Conservation (phyloP, 2,329 filamentous ascomycete species). For the Xenosphaeropsis pyriputrescens region DNA sequence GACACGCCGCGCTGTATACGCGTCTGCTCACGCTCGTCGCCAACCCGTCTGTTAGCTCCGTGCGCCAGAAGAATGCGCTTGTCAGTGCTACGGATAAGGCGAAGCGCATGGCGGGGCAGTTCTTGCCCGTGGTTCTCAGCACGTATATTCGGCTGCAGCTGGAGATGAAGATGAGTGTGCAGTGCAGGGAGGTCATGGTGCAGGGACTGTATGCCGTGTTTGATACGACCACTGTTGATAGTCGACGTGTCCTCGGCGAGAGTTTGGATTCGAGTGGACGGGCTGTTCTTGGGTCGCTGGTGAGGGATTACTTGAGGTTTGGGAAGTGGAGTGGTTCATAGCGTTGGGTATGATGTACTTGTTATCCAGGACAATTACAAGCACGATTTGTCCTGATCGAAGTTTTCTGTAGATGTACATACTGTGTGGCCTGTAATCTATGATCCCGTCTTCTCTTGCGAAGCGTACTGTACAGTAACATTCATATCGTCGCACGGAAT, state of each 20-base stretch:
- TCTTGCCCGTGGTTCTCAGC: constrained; percentile 46
- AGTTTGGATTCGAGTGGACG: constrained; percentile 42
- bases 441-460: background rate
- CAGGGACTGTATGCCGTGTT: constrained; percentile 43
- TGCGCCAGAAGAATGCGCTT: constrained; percentile 28
- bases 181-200: constrained; percentile 38
- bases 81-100: constrained; percentile 46
- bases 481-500: too few species aligned
- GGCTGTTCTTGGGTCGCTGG: constrained; percentile 42
- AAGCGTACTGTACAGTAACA: too few species aligned
- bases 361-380: too few species aligned
- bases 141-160: constrained; percentile 47
- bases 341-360: background rate
- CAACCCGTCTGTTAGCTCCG: constrained; percentile 40
- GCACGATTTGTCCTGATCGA: too few species aligned
- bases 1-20: constrained; percentile 34
- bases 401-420: too few species aligned
- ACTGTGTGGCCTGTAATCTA: too few species aligned
- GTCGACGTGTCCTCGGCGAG: constrained; percentile 41
- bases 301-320: constrained; percentile 43
- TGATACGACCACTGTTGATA: constrained; percentile 38
- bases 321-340: constrained; percentile 38
- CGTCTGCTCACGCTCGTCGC: constrained; percentile 43
- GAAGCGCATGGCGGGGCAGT: constrained; percentile 42
- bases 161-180: constrained; percentile 33